Base-by-base conservation (phyloP, 208 protist species). In the Trypanosoma brucei region DNA sequence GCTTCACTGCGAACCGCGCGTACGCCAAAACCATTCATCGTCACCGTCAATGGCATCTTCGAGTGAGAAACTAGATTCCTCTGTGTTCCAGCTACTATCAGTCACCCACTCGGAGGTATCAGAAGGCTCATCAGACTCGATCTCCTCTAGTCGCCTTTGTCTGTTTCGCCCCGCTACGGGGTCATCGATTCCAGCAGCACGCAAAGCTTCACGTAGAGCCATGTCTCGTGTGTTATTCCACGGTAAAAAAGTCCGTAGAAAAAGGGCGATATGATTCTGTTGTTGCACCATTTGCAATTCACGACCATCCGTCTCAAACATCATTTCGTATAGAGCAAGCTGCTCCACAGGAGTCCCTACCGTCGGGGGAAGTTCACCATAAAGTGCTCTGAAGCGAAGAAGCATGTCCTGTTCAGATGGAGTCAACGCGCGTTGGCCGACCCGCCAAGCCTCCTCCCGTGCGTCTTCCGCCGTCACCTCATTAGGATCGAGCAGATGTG, bases 301-400 rank as follows among this genome's bases (percentile, higher is more conserved):
- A n/a, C 37, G 44, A 8, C 52, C 63, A 34, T 77, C 67, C n/a
- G 9, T 52, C 8, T 62, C 56, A 60, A 82, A 72, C 57, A 59
- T 70, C 4, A 34, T 45, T 11, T 44, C 45, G 49, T 75, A 82
- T 14, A 4, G 33, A 13, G 34, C 0, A 3, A 78, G 65, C 51
- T 63, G 62, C 31, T 71, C 54, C 3, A 3, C 52, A 3, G 49
- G 46, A 31, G 58, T 62, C 11, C 65, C 35, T 36, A 51, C 55
- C 46, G 58, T 14, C 0, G 60, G 64, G 40, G 58, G 49, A 2
- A 63, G 11, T 13, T 53, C 55, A 22, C 71, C 76, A 51, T 73
- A 82, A 30, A 82, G 56, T 13, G 76, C 65, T 34, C 52, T 33
- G 57, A 71, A 78, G 1, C 76, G 76, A n/a, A 78, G 49, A 42